Evolutionary conservation across 176 grass and related monocot species (phyloP).

Genomic region (Paspalum notatum): DNA sequence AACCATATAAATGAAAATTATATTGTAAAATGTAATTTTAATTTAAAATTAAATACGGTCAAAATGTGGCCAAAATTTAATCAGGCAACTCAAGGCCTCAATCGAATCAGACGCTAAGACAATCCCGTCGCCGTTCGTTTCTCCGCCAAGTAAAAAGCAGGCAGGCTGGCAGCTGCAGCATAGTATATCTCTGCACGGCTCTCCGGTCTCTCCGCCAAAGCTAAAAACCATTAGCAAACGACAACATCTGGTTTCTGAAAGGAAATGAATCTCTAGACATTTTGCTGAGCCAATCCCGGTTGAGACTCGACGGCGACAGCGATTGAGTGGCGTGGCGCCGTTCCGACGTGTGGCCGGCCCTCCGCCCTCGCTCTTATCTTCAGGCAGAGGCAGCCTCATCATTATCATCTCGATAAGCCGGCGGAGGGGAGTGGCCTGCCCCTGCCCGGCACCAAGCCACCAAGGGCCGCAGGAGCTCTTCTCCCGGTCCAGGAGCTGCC

Average conservation of each 20-base stretch:
- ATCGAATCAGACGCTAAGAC: too few species aligned
- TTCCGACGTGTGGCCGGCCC: background rate
- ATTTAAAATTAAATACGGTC: too few species aligned
- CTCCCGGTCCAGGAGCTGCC: background rate
- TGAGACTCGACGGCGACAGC: background rate
- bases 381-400: background rate
- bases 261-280: too few species aligned
- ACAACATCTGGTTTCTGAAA: too few species aligned
- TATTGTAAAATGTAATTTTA: too few species aligned
- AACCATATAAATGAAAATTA: too few species aligned
- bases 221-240: background rate
- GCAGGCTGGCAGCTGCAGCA: too few species aligned
- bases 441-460: constrained; percentile 4
- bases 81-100: too few species aligned
- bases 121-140: background rate
- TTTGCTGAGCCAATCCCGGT: too few species aligned
- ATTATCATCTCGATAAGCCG: constrained; percentile 32
- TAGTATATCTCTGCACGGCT: background rate
- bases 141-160: background rate
- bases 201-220: background rate
- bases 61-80: too few species aligned
- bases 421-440: constrained; percentile 15
- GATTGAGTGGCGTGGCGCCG: constrained; percentile 32
- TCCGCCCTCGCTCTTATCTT: constrained; percentile 16
- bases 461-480: background rate